A percentile compares a stretch with the other conserved stretches of the same genome.
phyloP scores from a whole-genome alignment of 2,329 filamentous ascomycete species.

The Hymenoscyphus fraxineus region DNA sequence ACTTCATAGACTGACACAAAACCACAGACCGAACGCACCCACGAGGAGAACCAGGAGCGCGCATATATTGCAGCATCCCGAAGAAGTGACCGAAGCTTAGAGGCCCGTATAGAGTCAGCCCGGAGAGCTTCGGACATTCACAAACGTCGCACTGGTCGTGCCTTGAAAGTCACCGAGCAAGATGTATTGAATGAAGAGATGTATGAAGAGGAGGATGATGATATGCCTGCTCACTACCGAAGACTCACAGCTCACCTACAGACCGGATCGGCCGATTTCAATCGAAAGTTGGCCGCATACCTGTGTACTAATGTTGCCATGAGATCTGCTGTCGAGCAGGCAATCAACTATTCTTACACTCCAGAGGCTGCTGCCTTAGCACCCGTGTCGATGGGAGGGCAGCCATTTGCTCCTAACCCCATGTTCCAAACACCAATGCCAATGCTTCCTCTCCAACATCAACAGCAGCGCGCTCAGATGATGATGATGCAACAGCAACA shows the following conservation, averaged over 20 bases:
- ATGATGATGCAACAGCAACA: slow-evolving; percentile 16
- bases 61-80: slow-evolving; percentile 91
- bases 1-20: slow-evolving; percentile 16
- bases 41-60: slow-evolving; percentile 79
- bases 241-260: slow-evolving; percentile 57
- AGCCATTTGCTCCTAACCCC: slow-evolving; percentile 31
- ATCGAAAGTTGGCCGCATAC: slow-evolving; percentile 40
- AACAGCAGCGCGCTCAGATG: slow-evolving; percentile 8
- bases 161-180: slow-evolving; percentile 75
- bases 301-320: slow-evolving; percentile 56
- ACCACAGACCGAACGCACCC: slow-evolving; percentile 65
- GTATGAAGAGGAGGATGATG: slow-evolving; percentile 93
- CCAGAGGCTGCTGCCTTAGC: slow-evolving; percentile 9
- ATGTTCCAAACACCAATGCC: slow-evolving; percentile 26
- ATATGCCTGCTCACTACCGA: slow-evolving; percentile 64
- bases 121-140: slow-evolving; percentile 86
- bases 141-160: slow-evolving; percentile 79
- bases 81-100: slow-evolving; percentile 78
- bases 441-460: slow-evolving; percentile 28
- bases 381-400: slow-evolving; percentile 33
- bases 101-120: slow-evolving; percentile 85
- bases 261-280: slow-evolving; percentile 24
- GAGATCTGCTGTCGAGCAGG: slow-evolving; percentile 45
- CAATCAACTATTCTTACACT: slow-evolving; percentile 39
- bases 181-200: slow-evolving; percentile 90